phyloP scores from a whole-genome alignment of 2,329 filamentous ascomycete genomes.

The Hymenoscyphus albidus region DNA sequence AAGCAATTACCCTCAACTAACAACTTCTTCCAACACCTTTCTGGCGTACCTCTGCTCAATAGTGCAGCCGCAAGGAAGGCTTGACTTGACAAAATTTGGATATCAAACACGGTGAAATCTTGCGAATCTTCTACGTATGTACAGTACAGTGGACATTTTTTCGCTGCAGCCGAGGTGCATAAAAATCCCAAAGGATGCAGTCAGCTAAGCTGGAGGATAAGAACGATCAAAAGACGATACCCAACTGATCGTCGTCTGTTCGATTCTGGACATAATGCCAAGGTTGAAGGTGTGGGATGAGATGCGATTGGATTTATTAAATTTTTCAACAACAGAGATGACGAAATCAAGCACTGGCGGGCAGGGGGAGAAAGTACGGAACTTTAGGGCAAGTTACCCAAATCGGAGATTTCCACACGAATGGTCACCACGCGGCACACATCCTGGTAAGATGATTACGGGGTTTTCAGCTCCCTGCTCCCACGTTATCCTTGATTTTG shows the following conservation, averaged over 20 bases:
- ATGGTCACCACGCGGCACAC: conserved; percentile 1
- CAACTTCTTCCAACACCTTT: background rate
- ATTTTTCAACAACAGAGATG: background rate
- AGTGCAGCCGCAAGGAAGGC: background rate
- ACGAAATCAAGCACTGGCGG: background rate
- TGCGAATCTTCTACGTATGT: background rate
- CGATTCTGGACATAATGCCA: background rate
- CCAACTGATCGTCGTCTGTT: conserved; percentile 1
- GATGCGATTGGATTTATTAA: background rate
- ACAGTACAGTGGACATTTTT: background rate
- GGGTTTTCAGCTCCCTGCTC: background rate
- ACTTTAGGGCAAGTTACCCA: background rate
- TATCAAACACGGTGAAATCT: background rate
- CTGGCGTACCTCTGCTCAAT: background rate
- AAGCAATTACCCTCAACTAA: background rate
- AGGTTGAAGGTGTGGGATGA: background rate
- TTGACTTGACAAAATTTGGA: background rate
- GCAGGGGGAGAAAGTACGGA: background rate
- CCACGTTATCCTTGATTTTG: background rate
- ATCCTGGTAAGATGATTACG: background rate
- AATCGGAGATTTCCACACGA: conserved; percentile 1
- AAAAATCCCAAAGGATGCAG: background rate
- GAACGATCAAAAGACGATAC: background rate
- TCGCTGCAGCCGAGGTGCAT: conserved; percentile 1
- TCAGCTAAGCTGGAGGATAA: conserved; percentile 1